A percentile compares a stretch with the other conserved stretches of the same genome.
phyloP scores from a whole-genome alignment of 2,329 filamentous ascomycete species.

The Cladosporium sp. region DNA sequence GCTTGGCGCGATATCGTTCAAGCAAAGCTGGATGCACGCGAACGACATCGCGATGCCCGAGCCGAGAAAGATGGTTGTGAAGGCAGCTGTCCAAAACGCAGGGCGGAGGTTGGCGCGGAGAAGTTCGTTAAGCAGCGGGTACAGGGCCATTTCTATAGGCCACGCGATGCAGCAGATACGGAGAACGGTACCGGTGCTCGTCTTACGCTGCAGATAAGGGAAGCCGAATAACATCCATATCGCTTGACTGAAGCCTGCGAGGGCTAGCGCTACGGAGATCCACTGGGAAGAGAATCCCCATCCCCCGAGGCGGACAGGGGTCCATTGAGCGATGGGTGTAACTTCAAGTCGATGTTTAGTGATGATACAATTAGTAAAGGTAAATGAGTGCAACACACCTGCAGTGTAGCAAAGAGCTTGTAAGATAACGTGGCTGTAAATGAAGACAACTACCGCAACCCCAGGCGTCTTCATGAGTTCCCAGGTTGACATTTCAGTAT shows the following conservation, averaged over 20 bases:
- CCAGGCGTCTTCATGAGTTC: conserved; percentile 63
- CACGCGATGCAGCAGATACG: conserved; percentile 58
- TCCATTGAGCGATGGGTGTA: conserved; percentile 68
- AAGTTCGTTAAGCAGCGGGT: conserved; percentile 58
- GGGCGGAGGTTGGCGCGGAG: conserved; percentile 48
- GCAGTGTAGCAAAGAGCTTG: conserved; percentile 73
- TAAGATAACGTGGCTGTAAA: conserved; percentile 66
- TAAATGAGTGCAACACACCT: background rate
- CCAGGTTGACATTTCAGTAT: conserved; percentile 47
- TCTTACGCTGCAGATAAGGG: conserved; percentile 63
- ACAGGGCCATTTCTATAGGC: conserved; percentile 62
- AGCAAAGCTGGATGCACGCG: conserved; percentile 68
- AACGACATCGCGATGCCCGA: conserved; percentile 68
- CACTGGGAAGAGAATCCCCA: conserved; percentile 61
- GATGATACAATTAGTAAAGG: background rate
- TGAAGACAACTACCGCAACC: conserved; percentile 64
- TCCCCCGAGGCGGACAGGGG: conserved; percentile 62
- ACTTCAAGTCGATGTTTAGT: conserved; percentile 39
- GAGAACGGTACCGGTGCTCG: conserved; percentile 68
- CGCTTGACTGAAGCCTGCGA: conserved; percentile 66
- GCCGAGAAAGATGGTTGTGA: conserved; percentile 53
- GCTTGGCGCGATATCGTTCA: conserved; percentile 72
- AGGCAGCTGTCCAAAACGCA: conserved; percentile 60
- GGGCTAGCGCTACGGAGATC: conserved; percentile 66
- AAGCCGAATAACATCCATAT: conserved; percentile 71